These are phyloP conservation scores for Protomyces gravidus DNA, from an alignment of 1,139 yeast species.

Conservation along the genomic window DNA sequence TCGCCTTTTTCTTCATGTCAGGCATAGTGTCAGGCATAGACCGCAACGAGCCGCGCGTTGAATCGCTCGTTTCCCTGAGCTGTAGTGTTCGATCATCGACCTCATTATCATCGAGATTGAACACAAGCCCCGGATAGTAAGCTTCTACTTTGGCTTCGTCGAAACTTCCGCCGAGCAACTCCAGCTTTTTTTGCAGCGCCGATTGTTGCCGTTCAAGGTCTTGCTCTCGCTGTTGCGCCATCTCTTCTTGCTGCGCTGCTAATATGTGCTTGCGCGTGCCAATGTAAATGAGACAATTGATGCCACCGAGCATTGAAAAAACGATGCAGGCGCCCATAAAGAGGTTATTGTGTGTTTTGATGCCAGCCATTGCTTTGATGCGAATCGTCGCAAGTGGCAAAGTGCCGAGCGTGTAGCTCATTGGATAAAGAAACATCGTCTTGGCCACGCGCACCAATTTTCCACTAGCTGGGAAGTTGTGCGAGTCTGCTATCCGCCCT, in stretches of 20 bases:
- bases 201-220: neutral
- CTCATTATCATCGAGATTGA: neutral
- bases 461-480: neutral
- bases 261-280: neutral
- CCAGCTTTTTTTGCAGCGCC: neutral
- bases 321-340: neutral
- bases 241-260: neutral
- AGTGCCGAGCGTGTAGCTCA: conserved; percentile 1
- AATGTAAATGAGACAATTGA: conserved; percentile 4
- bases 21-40: neutral
- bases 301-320: conserved; percentile 2
- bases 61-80: neutral
- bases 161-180: neutral
- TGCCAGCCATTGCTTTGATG: neutral
- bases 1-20: neutral
- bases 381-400: conserved; percentile 3
- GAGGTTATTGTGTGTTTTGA: neutral
- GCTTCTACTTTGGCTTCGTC: neutral
- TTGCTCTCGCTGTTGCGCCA: neutral
- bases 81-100: neutral
- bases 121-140: neutral
- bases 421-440: conserved; percentile 6
- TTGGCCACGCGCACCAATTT: neutral
- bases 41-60: neutral
- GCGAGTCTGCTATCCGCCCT: neutral